Base-by-base conservation (phyloP, 208 protist species). In the Trypanosoma cruzi region DNA sequence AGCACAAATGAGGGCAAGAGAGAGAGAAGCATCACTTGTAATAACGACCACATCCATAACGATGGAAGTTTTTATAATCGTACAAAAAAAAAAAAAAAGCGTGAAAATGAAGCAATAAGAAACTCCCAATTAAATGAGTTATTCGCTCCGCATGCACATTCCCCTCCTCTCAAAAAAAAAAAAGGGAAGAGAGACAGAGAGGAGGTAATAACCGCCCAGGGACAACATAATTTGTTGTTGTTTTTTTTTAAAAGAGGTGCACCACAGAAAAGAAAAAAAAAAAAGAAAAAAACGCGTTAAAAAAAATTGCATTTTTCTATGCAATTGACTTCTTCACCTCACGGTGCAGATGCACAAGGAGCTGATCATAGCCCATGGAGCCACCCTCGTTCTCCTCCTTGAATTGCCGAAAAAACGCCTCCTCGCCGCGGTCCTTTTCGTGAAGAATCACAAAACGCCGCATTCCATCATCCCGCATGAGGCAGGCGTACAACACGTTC, bases 361-460 rank as follows among this genome's bases (percentile, higher is more conserved):
- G 86, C 64, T 92, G 80, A 75, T 84, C 85, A 64, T 95, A 89
- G 55, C 84, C 75, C 75, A 77, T 76, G 31, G 68, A 57, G 54
- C 65, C 31, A 37, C 70, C 64, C 64, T 80, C 65, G 49, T 64
- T 57, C 26, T 97, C 90, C 69, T 93, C 87, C 74, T 92, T 90
- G 4, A 94, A 69, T 52, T 88, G 78, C 61, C 77, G 77, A 66
- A 97, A 94, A 71, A 95, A 94, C 36, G 80, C 77, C 7, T 92
- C 86, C 80, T 97, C 88, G 44, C 71, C 64, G 46, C 69, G 77
- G 36, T 94, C 89, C 53, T 85, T 84, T 50, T 95, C 75, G 66
- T 93, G 88, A 36, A 95, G 49, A 40, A 95, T 85, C n/a, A 95
- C 68, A 50, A 95, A 69, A 4, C 85, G 86, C 53, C 86, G 78